A percentile compares a stretch with the other conserved stretches of the same genome.
Conservation (phyloP, 1,284 basidiomycete genomes). For the Ceratobasidium sp. region DNA sequence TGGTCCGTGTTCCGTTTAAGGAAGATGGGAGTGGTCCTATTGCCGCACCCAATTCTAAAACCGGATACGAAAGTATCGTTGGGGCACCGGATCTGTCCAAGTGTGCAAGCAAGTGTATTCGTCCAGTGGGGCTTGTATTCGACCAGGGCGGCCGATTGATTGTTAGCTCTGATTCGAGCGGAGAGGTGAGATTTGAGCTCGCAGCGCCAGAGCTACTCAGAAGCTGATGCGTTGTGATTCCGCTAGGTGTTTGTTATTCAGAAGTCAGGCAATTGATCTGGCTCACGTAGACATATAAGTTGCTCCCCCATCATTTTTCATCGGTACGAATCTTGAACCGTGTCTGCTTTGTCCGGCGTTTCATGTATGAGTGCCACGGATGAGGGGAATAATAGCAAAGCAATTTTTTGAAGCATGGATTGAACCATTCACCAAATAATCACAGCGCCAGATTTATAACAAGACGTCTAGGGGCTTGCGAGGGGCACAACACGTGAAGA, state of each 20-base stretch:
- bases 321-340: too few species aligned
- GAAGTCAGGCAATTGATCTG: background rate
- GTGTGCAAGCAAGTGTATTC: slow-evolving; percentile 31
- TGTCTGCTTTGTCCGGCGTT: too few species aligned
- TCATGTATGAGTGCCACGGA: too few species aligned
- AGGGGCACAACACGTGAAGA: too few species aligned
- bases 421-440: too few species aligned
- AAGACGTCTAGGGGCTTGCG: too few species aligned
- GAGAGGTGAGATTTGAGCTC: slow-evolving; percentile 34
- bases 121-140: slow-evolving; percentile 42
- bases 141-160: slow-evolving; percentile 24
- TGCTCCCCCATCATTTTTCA: too few species aligned
- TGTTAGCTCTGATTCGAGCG: slow-evolving; percentile 32
- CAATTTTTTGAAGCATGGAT: too few species aligned
- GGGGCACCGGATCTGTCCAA: slow-evolving; percentile 21
- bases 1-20: slow-evolving; percentile 11
- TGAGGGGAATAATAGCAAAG: too few species aligned
- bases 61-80: slow-evolving; percentile 25
- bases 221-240: background rate
- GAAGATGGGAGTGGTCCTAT: slow-evolving; percentile 7
- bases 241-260: background rate
- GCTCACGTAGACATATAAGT: too few species aligned
- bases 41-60: slow-evolving; percentile 10
- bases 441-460: too few species aligned
- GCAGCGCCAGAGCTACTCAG: background rate